phyloP scores from a whole-genome alignment of 1,284 basidiomycete genomes.

The Flammula alnicola region DNA sequence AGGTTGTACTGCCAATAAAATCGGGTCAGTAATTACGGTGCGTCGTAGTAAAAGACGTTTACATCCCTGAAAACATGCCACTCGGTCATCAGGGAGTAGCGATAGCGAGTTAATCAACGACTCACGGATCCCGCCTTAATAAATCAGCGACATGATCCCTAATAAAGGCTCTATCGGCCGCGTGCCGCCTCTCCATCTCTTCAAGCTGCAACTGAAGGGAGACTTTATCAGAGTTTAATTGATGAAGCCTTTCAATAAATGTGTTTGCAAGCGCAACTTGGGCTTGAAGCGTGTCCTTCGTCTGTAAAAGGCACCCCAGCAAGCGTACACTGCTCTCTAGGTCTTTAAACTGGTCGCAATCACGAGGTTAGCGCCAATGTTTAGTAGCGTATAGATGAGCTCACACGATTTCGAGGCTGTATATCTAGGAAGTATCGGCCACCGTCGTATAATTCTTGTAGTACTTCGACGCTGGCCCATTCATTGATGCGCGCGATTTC shows the following conservation, averaged over 20 bases:
- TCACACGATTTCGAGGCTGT: constrained; percentile 10
- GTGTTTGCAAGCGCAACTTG: constrained; percentile 2
- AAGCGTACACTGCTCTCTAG: constrained; percentile 5
- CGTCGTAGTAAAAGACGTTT: not conserved
- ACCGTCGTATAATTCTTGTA: not conserved
- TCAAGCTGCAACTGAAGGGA: constrained; percentile 1
- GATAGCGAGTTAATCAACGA: not conserved
- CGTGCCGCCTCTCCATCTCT: not conserved
- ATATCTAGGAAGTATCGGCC: constrained; percentile 5
- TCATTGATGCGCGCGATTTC: not conserved
- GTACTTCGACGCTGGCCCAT: not conserved
- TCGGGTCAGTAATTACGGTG: no score
- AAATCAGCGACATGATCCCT: not conserved
- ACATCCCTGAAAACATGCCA: constrained; percentile 6
- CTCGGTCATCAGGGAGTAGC: not conserved
- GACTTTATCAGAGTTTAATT: not conserved
- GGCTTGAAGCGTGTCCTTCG: constrained; percentile 6
- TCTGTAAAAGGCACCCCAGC: constrained; percentile 9
- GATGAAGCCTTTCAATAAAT: constrained; percentile 7
- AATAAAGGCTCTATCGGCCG: constrained; percentile 1
- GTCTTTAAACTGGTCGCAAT: not conserved
- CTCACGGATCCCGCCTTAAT: constrained; percentile 10
- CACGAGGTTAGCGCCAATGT: not conserved
- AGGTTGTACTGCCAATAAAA: constrained; percentile 7
- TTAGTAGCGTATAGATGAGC: not conserved